Conservation (phyloP, 495 filamentous ascomycete genomes). For the Mycothermus thermophilus region DNA sequence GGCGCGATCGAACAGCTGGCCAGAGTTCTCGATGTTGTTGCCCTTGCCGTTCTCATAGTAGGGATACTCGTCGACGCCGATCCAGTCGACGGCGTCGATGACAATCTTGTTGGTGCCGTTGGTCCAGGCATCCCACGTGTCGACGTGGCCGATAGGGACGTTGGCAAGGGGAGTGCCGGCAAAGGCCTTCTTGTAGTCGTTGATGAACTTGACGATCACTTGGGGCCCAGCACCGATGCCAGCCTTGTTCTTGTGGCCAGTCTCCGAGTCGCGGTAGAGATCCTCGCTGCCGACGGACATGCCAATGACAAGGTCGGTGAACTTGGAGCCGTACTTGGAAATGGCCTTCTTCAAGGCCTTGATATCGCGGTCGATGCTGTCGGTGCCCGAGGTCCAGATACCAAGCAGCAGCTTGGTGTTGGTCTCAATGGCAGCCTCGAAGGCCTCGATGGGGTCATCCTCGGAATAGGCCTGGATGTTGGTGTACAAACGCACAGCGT, state of each 20-base stretch:
- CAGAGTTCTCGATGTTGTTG: constrained; percentile 30
- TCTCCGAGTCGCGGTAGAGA: constrained; percentile 35
- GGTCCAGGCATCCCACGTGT: constrained; percentile 37
- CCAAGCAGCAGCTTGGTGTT: constrained; percentile 37
- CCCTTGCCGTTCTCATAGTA: constrained; percentile 36
- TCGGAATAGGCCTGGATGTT: constrained; percentile 39
- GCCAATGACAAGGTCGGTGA: constrained; percentile 36
- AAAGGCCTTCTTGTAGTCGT: constrained; percentile 30
- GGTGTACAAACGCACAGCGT: constrained; percentile 37
- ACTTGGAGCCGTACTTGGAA: constrained; percentile 24
- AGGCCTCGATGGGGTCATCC: constrained; percentile 33
- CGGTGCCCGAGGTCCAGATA: constrained; percentile 36
- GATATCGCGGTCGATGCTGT: constrained; percentile 36
- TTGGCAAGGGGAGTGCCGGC: constrained; percentile 15
- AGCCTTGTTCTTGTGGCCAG: constrained; percentile 28
- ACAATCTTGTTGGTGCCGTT: constrained; percentile 34
- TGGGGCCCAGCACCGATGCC: constrained; percentile 30
- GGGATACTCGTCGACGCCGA: constrained; percentile 39
- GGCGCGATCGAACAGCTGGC: constrained; percentile 28
- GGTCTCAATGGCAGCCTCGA: constrained; percentile 39
- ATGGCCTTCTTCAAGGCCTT: constrained; percentile 33
- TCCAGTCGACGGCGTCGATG: constrained; percentile 34
- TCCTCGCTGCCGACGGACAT: constrained; percentile 42
- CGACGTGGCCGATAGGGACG: constrained; percentile 37
- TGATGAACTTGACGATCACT: constrained; percentile 33